Conservation (phyloP, 495 filamentous ascomycete species). For the Penicillium daleae region DNA sequence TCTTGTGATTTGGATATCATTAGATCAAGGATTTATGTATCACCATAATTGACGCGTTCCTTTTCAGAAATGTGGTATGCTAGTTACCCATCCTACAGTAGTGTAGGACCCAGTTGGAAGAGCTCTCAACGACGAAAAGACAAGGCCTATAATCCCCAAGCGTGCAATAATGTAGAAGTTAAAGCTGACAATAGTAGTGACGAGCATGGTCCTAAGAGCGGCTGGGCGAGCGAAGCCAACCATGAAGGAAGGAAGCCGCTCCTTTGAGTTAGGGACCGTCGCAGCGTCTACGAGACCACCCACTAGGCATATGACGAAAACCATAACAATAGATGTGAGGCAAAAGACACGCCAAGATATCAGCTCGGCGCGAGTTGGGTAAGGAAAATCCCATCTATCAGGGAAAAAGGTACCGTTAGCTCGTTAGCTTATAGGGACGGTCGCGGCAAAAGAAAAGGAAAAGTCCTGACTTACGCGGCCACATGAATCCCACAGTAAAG, state of each 20-base stretch:
- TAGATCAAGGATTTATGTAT: background rate
- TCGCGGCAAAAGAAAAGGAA: background rate
- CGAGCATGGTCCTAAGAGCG: background rate
- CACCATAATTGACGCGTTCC: background rate
- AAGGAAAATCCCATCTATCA: constrained; percentile 5
- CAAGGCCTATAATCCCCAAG: background rate
- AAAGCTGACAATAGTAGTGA: background rate
- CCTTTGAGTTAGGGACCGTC: background rate
- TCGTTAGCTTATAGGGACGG: background rate
- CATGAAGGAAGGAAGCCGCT: background rate
- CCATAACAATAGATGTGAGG: background rate
- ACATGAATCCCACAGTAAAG: constrained; percentile 9
- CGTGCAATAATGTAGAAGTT: constrained; percentile 7
- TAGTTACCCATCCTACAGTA: background rate
- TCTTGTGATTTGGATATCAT: too few species aligned
- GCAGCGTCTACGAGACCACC: background rate
- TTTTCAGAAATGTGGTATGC: background rate
- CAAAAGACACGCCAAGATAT: background rate
- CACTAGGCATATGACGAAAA: background rate
- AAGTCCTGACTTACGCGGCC: constrained; percentile 5
- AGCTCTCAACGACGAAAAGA: constrained; percentile 1
- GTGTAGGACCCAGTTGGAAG: constrained; percentile 5
- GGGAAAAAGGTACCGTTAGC: background rate
- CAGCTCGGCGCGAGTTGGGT: constrained; percentile 1
- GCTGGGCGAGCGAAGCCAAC: constrained; percentile 3